Conservation (phyloP, 2,329 filamentous ascomycete species). For the Diaporthe sp. region DNA sequence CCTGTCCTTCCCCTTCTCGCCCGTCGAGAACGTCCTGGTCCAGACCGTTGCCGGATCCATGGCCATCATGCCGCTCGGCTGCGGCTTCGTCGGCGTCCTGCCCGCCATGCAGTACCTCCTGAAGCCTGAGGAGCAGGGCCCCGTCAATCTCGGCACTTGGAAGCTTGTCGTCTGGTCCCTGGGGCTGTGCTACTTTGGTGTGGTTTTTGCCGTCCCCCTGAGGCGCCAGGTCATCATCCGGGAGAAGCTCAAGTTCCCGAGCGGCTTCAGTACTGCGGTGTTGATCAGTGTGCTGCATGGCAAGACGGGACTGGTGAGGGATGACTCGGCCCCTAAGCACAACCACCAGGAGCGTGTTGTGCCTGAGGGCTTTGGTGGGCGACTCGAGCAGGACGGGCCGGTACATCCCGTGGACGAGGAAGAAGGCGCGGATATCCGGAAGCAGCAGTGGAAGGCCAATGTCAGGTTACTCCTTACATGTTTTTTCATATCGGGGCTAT, state of each 20-base stretch:
- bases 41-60: conserved; percentile 96
- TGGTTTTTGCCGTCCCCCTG: conserved; percentile 94
- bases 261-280: conserved; percentile 92
- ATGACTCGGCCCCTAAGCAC: conserved; percentile 42
- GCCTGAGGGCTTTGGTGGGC: conserved; percentile 11
- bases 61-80: conserved; percentile 95
- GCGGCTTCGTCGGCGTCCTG: conserved; percentile 91
- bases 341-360: conserved; percentile 37
- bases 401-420: conserved; percentile 36
- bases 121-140: conserved; percentile 80
- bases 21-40: conserved; percentile 95
- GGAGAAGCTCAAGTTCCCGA: conserved; percentile 93
- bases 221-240: conserved; percentile 91
- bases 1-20: conserved; percentile 84
- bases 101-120: conserved; percentile 92
- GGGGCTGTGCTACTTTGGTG: conserved; percentile 95
- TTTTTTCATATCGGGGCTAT: conserved; percentile 68
- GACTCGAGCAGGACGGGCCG: conserved; percentile 25
- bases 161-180: conserved; percentile 91
- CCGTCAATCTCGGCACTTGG: conserved; percentile 76
- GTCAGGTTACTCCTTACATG: conserved; percentile 66
- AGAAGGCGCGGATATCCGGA: conserved; percentile 44
- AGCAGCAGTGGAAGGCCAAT: conserved; percentile 55
- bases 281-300: conserved; percentile 93
- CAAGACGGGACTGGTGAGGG: conserved; percentile 43